These are phyloP conservation scores for Chamaecrista fasciculata DNA, from an alignment of 306 rosid species.

Conservation along the genomic window DNA sequence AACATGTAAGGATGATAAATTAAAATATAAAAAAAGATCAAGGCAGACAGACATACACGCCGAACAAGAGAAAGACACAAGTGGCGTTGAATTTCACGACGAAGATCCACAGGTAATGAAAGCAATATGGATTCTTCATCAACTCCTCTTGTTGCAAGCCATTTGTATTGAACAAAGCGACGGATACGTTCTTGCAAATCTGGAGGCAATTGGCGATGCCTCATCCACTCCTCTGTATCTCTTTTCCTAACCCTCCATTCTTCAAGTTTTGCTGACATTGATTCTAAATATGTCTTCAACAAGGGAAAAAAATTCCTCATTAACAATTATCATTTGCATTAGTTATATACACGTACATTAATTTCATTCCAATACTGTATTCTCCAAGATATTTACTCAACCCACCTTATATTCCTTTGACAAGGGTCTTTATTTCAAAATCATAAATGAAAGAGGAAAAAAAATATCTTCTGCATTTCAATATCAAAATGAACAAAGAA, in stretches of 20 bases:
- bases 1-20: not conserved
- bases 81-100: constrained; percentile 87
- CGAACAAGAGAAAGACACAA: constrained; percentile 81
- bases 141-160: constrained; percentile 92
- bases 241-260: constrained; percentile 83
- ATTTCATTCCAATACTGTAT: not conserved
- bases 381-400: not conserved
- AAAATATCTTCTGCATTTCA: not conserved
- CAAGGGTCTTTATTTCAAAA: not conserved
- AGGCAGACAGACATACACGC: constrained; percentile 50
- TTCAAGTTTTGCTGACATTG: constrained; percentile 74
- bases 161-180: constrained; percentile 71
- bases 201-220: constrained; percentile 80
- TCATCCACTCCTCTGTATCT: constrained; percentile 97
- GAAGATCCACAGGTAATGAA: constrained; percentile 72
- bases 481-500: too few relatives aligned
- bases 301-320: constrained; percentile 1
- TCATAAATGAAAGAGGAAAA: not conserved
- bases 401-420: not conserved
- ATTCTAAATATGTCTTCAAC: constrained; percentile 69
- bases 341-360: not conserved
- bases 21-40: not conserved
- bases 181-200: constrained; percentile 77
- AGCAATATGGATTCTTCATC: constrained; percentile 75
- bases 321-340: constrained; percentile 24